These are phyloP conservation scores for Zalerion maritima DNA, from an alignment of 495 filamentous ascomycete species.

Conservation along the genomic window DNA sequence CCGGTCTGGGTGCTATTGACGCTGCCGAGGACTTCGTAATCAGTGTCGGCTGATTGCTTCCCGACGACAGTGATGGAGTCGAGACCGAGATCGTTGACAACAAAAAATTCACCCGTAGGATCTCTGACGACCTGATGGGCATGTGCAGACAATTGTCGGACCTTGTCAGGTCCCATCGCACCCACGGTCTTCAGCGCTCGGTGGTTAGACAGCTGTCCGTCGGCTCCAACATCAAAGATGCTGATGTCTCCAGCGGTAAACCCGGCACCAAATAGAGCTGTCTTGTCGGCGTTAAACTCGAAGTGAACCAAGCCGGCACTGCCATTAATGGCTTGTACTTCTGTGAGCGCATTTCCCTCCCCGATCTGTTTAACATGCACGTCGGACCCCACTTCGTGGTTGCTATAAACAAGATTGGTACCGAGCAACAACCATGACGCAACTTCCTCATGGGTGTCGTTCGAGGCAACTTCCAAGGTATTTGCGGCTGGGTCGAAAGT, in stretches of 20 bases:
- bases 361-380: no score
- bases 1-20: constrained; percentile 9
- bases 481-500: no score
- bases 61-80: constrained; percentile 19
- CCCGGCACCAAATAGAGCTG: constrained; percentile 15
- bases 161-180: constrained; percentile 9
- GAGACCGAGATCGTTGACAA: constrained; percentile 18
- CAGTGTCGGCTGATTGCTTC: constrained; percentile 9
- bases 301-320: constrained; percentile 18
- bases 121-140: constrained; percentile 22
- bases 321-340: constrained; percentile 9
- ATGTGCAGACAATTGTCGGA: constrained; percentile 8
- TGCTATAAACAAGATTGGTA: no score
- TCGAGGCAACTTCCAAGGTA: no score
- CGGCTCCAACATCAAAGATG: constrained; percentile 15
- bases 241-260: constrained; percentile 16
- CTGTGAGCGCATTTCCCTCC: constrained; percentile 1
- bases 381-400: no score
- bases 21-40: constrained; percentile 11
- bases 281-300: constrained; percentile 16
- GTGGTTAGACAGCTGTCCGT: constrained; percentile 9
- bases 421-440: no score
- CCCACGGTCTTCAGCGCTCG: constrained; percentile 9
- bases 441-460: no score
- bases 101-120: constrained; percentile 17